Evolutionary conservation across 106 monocot species (phyloP), one percentile per base, ranked within the genome.

Genomic region (Vanilla planifolia): DNA sequence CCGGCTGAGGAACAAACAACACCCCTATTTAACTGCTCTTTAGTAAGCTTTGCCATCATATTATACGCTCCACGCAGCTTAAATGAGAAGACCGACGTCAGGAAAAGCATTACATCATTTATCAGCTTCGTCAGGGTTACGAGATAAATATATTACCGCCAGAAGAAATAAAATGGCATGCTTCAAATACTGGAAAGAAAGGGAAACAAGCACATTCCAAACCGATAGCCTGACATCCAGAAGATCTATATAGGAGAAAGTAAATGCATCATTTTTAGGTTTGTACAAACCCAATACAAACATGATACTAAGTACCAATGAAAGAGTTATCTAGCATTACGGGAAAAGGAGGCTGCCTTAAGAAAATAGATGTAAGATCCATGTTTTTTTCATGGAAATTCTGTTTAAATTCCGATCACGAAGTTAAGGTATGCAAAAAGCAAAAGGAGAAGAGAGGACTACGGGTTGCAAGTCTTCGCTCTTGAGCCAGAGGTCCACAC

Each of bases 1-100:
- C 89, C 95, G 21, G 95, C 95, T 39, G 95, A 95, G 6, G 95
- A 95, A 67, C 95, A 95, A 36, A 95, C 84, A 28, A 95, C 95
- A 47, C 95, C 95, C 51, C 43, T 86, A 3, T 83, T 78, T 44
- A 95, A 65, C 58, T 79, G 67, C 52, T 95, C 86, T 48, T 53
- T 63, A 3, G 95, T 63, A 58, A 95, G 80, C 51, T 90, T 89
- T 33, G 75, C 81, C 98, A 99, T 99, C 98, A 99, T 99, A 42
- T 99, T 92, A 61, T 99, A 99, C 16, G 89, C 95, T 50, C 95
- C 89, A 26, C 95, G 73, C 61, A 95, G 56, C 65, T 95, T 95
- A 61, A 95, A 95, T 8, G 95, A 95, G 76, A 95, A 95, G 1
- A 90, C 95, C 98, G 92, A 33, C 43, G 68, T 9, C n/a, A 17